Base-by-base conservation (phyloP, 2,329 filamentous ascomycete genomes). In the Hansfordia pulvinata region DNA sequence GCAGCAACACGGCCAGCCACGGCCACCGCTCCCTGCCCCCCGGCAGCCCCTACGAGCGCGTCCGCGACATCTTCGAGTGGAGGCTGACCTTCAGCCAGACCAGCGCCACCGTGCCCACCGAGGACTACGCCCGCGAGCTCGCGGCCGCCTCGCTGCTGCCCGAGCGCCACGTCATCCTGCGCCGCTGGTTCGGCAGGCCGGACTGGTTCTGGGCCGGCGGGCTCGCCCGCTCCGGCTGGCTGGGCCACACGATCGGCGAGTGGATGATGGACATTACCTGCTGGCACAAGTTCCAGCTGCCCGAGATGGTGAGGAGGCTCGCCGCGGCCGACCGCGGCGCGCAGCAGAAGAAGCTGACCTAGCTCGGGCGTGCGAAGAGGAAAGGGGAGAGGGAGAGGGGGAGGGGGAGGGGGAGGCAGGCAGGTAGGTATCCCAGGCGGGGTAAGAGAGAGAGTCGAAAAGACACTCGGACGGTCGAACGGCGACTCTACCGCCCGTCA, bases 21-120 rank as follows among this genome's bases (percentile, higher is more conserved):
- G 39, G 41, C 2, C 46, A 56, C 33, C 54, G 58, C 30, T 31
- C 35, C 3, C 48, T 71, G 26, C 63, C 62, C 0, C 32, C 44
- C 8, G 45, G 42, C 23, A 69, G 63, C 23, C 49, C 64, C 12
- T 71, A 70, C 44, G 33, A 40, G 43, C 54, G 53, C 5, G 52
- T 62, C 3, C 41, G 46, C 25, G 56, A 62, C 17, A 31, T 65
- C 10, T 69, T 65, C 39, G 44, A 58, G 38, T 44, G 45, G 33
- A 47, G 63, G 2, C 45, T 64, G 31, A 51, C 44, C 0, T 69
- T 60, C 27, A 63, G 58, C 33, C 64, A 69, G 52, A 58, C 49
- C 4, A 55, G 52, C 15, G 42, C 47, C 1, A 63, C 62, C 1
- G 47, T 65, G 39, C 45, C 49, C 12, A 61, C 61, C 0, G 42